These are phyloP conservation scores for Pseudocohnilembus persalinus DNA, from an alignment of 169 alveolate species.

Conservation along the genomic window DNA sequence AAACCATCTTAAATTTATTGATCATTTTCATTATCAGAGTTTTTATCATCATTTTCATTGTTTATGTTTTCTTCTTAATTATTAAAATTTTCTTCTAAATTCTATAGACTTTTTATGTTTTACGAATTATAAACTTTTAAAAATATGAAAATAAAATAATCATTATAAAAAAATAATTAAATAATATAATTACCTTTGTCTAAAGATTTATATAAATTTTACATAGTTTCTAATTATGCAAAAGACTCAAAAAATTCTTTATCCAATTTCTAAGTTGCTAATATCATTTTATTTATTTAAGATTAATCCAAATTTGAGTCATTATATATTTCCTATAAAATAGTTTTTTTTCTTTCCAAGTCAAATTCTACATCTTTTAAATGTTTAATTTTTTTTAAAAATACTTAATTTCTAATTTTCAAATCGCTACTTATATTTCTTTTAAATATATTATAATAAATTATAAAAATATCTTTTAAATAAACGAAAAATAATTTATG, in stretches of 20 bases:
- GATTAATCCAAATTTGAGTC: not conserved
- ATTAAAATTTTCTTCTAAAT: no score
- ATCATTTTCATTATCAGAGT: not conserved
- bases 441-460: no score
- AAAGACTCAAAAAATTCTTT: not conserved
- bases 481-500: not conserved
- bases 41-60: not conserved
- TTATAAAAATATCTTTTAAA: no score
- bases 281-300: no score
- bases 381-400: no score
- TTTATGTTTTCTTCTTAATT: not conserved
- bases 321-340: not conserved
- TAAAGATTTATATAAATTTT: no score
- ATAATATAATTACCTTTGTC: not conserved
- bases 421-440: not conserved
- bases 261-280: not conserved
- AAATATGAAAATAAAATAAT: no score
- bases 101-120: no score
- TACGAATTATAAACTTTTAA: no score
- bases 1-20: not conserved
- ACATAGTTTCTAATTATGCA: not conserved
- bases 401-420: not conserved
- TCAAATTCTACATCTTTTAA: not conserved
- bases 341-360: not conserved
- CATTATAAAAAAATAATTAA: no score